phyloP scores from a whole-genome alignment of 2,329 filamentous ascomycete genomes.

The Cladophialophora exuberans region DNA sequence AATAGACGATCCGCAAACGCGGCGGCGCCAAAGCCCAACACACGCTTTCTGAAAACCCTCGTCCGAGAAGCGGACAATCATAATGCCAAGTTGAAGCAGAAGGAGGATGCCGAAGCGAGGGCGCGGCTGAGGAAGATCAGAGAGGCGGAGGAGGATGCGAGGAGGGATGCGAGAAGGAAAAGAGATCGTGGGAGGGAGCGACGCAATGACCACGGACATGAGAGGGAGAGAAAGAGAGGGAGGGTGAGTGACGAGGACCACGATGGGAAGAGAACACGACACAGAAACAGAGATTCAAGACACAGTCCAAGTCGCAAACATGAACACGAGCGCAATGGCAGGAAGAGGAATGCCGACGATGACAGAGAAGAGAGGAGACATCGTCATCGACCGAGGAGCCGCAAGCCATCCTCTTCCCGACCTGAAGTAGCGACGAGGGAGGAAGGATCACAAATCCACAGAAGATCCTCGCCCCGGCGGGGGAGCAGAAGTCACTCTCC shows the following conservation, averaged over 20 bases:
- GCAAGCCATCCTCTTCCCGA: no score
- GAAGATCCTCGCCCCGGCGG: no score
- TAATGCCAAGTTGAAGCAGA: conserved; percentile 83
- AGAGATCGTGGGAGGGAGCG: conserved; percentile 26
- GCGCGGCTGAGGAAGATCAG: conserved; percentile 68
- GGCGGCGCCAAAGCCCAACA: conserved; percentile 84
- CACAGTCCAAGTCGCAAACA: conserved; percentile 16
- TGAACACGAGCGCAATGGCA: no score
- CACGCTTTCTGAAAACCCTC: conserved; percentile 82
- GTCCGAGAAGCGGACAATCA: conserved; percentile 86
- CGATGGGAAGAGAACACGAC: conserved; percentile 28
- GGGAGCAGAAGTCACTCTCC: background rate
- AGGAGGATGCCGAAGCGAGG: conserved; percentile 77
- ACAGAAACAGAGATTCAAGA: background rate
- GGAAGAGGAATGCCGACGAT: conserved; percentile 15
- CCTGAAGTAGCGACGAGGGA: no score
- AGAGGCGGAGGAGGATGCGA: conserved; percentile 44
- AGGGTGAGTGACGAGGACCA: conserved; percentile 36
- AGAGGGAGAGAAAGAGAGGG: conserved; percentile 30
- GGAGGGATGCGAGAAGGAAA: no score
- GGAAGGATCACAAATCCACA: no score
- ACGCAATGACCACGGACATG: conserved; percentile 1
- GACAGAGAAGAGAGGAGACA: background rate
- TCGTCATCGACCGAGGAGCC: background rate
- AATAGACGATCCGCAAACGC: conserved; percentile 64